Percentiles rank a stretch among this genome's conserved stretches.
Conservation (phyloP, 495 filamentous ascomycete species). For the Tirmania nivea region DNA sequence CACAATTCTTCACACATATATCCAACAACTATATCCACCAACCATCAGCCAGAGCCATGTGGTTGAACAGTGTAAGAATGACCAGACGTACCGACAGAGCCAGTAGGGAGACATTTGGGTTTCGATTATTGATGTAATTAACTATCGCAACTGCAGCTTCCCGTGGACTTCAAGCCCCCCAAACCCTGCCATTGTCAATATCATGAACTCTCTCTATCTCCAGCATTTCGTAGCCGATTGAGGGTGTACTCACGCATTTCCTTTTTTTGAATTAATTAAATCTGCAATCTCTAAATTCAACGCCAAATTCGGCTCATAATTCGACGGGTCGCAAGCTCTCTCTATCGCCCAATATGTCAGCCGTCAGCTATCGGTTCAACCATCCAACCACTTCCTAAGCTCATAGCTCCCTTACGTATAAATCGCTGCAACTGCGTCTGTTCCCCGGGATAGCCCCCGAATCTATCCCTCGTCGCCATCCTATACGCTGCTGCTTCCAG, state of each 20-base stretch:
- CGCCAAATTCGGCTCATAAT: slow-evolving; percentile 92
- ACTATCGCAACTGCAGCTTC: slow-evolving; percentile 92
- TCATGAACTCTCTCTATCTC: slow-evolving; percentile 2
- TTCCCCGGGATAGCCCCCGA: slow-evolving; percentile 51
- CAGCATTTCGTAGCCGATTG: no score
- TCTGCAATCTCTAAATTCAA: slow-evolving; percentile 92
- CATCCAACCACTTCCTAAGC: neutral
- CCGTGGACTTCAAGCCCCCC: slow-evolving; percentile 37
- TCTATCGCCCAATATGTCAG: slow-evolving; percentile 25
- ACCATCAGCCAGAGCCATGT: slow-evolving; percentile 1
- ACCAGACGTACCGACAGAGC: slow-evolving; percentile 40
- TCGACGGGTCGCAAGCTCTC: slow-evolving; percentile 83
- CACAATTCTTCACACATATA: slow-evolving; percentile 98
- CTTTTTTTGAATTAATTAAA: slow-evolving; percentile 93
- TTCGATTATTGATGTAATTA: slow-evolving; percentile 84
- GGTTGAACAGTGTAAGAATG: neutral
- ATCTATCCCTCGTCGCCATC: slow-evolving; percentile 88
- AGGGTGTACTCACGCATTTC: slow-evolving; percentile 44
- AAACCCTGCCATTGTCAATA: neutral
- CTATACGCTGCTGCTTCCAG: slow-evolving; percentile 95
- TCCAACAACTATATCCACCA: slow-evolving; percentile 49
- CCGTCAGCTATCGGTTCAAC: neutral
- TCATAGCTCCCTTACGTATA: slow-evolving; percentile 37
- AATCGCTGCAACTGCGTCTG: slow-evolving; percentile 78
- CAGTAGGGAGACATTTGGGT: slow-evolving; percentile 78